Conservation (phyloP, 257 asterid species). For the Gardenia jasminoides region DNA sequence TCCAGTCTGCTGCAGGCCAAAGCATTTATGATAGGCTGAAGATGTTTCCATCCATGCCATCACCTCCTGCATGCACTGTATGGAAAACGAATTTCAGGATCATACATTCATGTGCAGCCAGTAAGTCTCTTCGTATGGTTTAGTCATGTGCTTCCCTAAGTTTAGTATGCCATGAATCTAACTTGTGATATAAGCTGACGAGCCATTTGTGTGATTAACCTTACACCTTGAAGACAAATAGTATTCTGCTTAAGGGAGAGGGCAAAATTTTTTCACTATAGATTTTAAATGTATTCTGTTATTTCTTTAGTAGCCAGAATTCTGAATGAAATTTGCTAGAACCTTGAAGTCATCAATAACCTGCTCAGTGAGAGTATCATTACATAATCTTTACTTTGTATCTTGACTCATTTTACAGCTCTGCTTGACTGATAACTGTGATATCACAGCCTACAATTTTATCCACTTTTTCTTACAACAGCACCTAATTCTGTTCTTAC, state of each 20-base stretch:
- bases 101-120: slow-evolving; percentile 41
- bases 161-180: neutral
- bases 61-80: slow-evolving; percentile 45
- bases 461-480: neutral
- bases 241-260: neutral
- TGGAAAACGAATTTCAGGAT: slow-evolving; percentile 54
- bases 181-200: neutral
- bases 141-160: neutral
- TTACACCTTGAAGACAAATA: neutral
- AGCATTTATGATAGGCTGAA: slow-evolving; percentile 68
- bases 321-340: neutral
- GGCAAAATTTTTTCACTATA: neutral
- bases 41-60: slow-evolving; percentile 60
- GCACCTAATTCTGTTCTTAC: neutral
- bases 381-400: neutral
- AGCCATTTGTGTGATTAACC: neutral
- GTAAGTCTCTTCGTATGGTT: neutral
- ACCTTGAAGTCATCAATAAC: neutral
- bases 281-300: neutral
- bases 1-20: slow-evolving; percentile 82
- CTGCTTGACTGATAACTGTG: neutral
- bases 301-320: neutral
- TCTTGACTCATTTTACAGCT: neutral
- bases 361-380: neutral
- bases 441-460: no score